A percentile compares a stretch with the other conserved stretches of the same genome.
phyloP scores from a whole-genome alignment of 176 grass and related monocot species.

The Typha latifolia region DNA sequence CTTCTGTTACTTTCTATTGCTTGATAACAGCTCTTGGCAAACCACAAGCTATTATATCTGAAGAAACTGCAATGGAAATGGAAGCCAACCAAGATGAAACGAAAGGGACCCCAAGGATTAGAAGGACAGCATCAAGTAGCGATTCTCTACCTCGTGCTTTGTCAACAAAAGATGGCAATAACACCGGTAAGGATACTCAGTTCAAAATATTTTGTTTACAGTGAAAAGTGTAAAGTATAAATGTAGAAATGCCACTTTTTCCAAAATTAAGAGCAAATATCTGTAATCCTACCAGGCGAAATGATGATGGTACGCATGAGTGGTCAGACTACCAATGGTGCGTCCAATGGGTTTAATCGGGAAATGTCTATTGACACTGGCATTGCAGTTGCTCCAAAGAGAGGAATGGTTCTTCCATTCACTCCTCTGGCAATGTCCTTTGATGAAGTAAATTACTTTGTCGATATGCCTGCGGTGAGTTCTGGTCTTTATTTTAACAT shows the following conservation, averaged over 20 bases:
- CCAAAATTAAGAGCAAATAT: constrained; percentile 8
- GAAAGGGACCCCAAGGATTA: constrained; percentile 28
- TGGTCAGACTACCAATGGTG: constrained; percentile 33
- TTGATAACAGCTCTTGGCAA: constrained; percentile 64
- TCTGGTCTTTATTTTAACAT: constrained; percentile 14
- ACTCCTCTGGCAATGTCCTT: constrained; percentile 91
- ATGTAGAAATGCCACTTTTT: constrained; percentile 8
- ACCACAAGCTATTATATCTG: constrained; percentile 94
- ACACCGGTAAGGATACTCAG: constrained; percentile 34
- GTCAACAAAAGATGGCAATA: constrained; percentile 32
- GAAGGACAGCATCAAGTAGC: constrained; percentile 23
- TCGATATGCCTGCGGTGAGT: constrained; percentile 90
- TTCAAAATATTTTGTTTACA: constrained; percentile 4
- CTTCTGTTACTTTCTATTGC: constrained; percentile 5
- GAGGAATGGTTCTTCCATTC: constrained; percentile 99
- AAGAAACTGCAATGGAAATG: constrained; percentile 69
- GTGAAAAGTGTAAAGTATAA: not conserved
- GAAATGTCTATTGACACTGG: constrained; percentile 40
- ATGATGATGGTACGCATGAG: constrained; percentile 47
- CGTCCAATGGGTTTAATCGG: constrained; percentile 43
- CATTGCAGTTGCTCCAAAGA: constrained; percentile 50
- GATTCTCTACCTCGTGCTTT: constrained; percentile 8
- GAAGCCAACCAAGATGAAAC: constrained; percentile 38
- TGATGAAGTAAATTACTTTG: constrained; percentile 82
- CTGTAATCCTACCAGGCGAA: constrained; percentile 48